Base-by-base conservation (phyloP, 768 basidiomycete genomes). In the Auricularia cornea region DNA sequence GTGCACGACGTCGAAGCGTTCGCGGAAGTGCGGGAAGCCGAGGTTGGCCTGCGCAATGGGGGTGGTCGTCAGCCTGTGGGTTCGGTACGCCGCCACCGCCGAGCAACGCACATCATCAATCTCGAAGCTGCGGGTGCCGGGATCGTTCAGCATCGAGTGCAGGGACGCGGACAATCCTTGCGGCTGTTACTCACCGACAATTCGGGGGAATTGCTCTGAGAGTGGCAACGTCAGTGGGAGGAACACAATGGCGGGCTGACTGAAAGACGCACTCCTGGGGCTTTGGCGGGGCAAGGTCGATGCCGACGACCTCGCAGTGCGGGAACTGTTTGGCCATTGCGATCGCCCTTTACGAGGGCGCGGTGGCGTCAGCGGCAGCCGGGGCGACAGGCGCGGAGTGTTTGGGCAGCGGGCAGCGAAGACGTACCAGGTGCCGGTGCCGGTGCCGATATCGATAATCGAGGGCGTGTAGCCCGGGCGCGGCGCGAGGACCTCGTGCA, bases 291-390 rank as follows among this genome's bases (percentile, higher is more conserved):
- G 66, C 74, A 41, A 76, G 64, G 66, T 76, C 74, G 12, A 76
- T 66, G 3, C 75, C 75, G 11, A 74, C 72, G 5, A 76, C 72
- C 33, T 72, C 69, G 62, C 72, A 73, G 56, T 75, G 68, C 29
- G 73, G 72, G 60, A 73, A 75, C 51, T 72, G 70, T 23, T 52
- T 66, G 0, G 74, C 74, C 72, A 75, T 75, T 51, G 71, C 74
- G 28, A 74, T 62, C 20, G 72, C 73, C 74, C 74, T 75, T 54
- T 26, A 52, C 28, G 54, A 6, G n/a, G 23, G 54, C 28, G 20
- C 20, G 61, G 62, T 62, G 51, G 57, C 16, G 51, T 23, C 44
- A 48, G 44, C 23, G 44, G 16, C 23, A 20, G 44, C 20, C 44
- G 16, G 44, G 16, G 44, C 44, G 20, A 18, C 6, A 23, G 20